Evolutionary conservation across 2,329 filamentous ascomycete genomes (phyloP), one percentile per base, ranked within the genome.

Genomic region (Epichloe typhina): DNA sequence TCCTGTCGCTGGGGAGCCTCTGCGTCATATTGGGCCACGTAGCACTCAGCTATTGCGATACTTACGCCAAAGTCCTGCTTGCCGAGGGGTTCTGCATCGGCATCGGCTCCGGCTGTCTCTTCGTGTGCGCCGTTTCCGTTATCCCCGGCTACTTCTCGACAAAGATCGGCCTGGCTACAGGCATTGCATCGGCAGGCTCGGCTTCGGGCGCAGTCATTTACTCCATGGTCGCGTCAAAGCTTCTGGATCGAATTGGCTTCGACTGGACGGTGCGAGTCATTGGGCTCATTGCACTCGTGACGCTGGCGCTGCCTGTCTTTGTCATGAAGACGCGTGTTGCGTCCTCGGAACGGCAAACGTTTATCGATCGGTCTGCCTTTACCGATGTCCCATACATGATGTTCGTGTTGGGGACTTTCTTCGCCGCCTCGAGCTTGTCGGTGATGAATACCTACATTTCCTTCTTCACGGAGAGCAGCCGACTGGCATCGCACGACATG

Each of bases 191-290:
- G 0, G 61, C 63, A 8, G 69, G 68, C 2, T 31, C 26, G 17
- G 11, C 36, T 46, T 52, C 17, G 17, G 55, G 55, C 31, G 49
- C 48, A 11, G 51, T 56, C 46, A 44, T 62, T 21, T 62, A 62
- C 47, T 61, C 54, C n/a, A 57, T 69, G 47, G 62, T 68, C 47
- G 68, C 72, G 47, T 60, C 61, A 12, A 66, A 64, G 55, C 64
- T 76, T 3, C 69, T 74, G 55, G 64, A 66, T n/a, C 59, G 60
- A 17, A 68, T 82, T 50, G 77, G 77, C 33, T 83, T 82, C 60
- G 64, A 66, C 44, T 80, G 75, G 76, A 67, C 75, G 5, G 69
- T 66, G 4, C 64, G 72, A 7, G 61, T 70, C 36, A 65, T 75
- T 17, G 72, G 64, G 23, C 71, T 74, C 52, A 56, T 72, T 50